phyloP scores from a whole-genome alignment of 768 basidiomycete genomes.

The Phlebiopsis flavidoalba region DNA sequence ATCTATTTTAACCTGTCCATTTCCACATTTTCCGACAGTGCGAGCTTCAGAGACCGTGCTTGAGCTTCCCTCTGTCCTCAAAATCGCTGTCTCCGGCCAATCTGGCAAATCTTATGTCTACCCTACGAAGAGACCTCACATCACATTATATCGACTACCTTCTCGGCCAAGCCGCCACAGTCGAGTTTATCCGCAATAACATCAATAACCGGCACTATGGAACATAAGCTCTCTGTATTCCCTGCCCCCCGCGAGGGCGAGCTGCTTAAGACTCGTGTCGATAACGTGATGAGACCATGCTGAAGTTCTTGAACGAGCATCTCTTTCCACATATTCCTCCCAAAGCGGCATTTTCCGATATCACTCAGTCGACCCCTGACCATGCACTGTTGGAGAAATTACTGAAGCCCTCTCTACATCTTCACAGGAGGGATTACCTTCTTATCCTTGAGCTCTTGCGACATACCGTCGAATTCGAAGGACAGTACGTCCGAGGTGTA shows the following conservation, averaged over 20 bases:
- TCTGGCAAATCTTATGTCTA: constrained; percentile 50
- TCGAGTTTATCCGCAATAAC: constrained; percentile 34
- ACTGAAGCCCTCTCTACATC: constrained; percentile 63
- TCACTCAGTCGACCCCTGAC: constrained; percentile 59
- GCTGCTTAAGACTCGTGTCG: constrained; percentile 38
- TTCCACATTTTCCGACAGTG: constrained; percentile 44
- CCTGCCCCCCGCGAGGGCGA: constrained; percentile 39
- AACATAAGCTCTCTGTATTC: constrained; percentile 44
- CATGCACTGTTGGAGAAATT: constrained; percentile 59
- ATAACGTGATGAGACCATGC: constrained; percentile 45
- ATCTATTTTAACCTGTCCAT: constrained; percentile 3
- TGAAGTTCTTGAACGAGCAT: constrained; percentile 58
- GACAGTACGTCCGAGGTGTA: constrained; percentile 41
- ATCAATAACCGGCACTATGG: constrained; percentile 26
- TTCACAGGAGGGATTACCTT: constrained; percentile 50
- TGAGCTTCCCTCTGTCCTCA: constrained; percentile 48
- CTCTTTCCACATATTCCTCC: constrained; percentile 54
- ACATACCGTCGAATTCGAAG: constrained; percentile 65
- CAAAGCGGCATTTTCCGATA: constrained; percentile 45
- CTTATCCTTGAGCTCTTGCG: constrained; percentile 55
- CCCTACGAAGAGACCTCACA: constrained; percentile 61
- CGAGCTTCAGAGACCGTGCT: constrained; percentile 48
- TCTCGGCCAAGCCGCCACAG: constrained; percentile 46
- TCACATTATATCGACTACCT: constrained; percentile 54
- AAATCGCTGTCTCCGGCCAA: constrained; percentile 53